phyloP scores from a whole-genome alignment of 2,329 filamentous ascomycete genomes.

The Talaromyces sp. region DNA sequence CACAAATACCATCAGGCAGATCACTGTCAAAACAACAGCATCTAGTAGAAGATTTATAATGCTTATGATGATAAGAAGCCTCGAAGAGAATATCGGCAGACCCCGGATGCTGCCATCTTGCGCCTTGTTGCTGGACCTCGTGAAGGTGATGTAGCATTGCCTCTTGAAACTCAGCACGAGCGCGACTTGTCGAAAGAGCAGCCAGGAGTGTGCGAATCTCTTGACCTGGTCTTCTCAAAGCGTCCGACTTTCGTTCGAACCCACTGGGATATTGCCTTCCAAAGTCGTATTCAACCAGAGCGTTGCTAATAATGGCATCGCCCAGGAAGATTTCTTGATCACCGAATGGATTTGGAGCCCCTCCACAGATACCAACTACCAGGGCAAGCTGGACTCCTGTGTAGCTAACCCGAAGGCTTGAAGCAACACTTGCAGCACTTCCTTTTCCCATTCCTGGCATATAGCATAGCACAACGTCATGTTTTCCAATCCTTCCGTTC shows the following conservation, averaged over 20 bases:
- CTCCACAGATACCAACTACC: slow-evolving; percentile 13
- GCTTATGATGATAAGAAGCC: slow-evolving; percentile 2
- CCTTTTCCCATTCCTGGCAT: slow-evolving; percentile 9
- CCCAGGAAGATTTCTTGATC: not conserved
- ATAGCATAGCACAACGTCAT: not conserved
- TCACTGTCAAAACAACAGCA: not conserved
- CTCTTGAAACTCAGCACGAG: not conserved
- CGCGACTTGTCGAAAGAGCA: not conserved
- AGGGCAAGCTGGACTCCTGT: not conserved
- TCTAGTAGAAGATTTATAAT: not conserved
- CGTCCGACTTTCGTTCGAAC: not conserved
- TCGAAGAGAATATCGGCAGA: not conserved
- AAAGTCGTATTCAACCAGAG: slow-evolving; percentile 10
- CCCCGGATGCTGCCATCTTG: not conserved
- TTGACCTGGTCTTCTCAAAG: not conserved
- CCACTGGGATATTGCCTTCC: not conserved
- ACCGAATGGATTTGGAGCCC: not conserved
- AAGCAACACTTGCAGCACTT: slow-evolving; percentile 1
- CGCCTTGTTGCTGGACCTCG: not conserved
- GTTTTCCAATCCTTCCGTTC: not conserved
- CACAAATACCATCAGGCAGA: not conserved
- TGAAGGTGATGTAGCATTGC: not conserved
- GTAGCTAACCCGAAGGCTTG: not conserved
- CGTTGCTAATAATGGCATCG: slow-evolving; percentile 11
- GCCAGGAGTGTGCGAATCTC: not conserved